Evolutionary conservation across 2,329 filamentous ascomycete genomes (phyloP), one percentile per base, ranked within the genome.

Genomic region (Ampelomyces quisqualis): DNA sequence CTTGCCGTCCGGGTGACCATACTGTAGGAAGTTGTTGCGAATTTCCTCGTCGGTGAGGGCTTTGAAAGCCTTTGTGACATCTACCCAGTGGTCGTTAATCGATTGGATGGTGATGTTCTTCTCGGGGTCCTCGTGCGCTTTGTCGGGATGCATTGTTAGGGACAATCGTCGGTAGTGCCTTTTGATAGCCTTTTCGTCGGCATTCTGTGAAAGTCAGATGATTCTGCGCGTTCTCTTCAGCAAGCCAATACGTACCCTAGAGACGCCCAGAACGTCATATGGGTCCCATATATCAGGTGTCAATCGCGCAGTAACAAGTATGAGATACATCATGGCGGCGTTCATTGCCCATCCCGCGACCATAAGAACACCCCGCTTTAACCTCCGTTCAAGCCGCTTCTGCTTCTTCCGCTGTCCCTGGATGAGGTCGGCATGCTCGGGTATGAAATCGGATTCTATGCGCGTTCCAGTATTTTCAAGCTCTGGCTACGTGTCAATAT

Each of bases 51-150:
- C 93, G 4, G 94, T 98, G 34, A 98, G 80, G 3, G 93, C 86
- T 72, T 98, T 95, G 79, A 96, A 98, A 5, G 93, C 93, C 75
- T 98, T 98, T 56, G 89, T 93, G 59, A 97, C 81, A 64, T 97
- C 90, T 41, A 97, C 90, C 73, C 93, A 98, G 67, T 84, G 79
- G 45, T 90, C 79, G 70, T 93, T 98, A 58, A 97, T 79, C 13
- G 75, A 78, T 56, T 97, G 90, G 40, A 83, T 58, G 1, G 93
- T 98, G 70, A 95, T 82, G 71, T 98, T 98, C 73, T 90, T 93
- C 49, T 84, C 74, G 15, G 84, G 73, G 64, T 97, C 88, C 17
- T 89, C 88, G 64, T 79, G 82, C 52, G 88, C 80, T 74, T 98
- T 98, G 77, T 98, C 93, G 27, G 93, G 93, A 68, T 98, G 93